These are phyloP conservation scores for Oryza brachyantha DNA, from an alignment of 176 grass and related monocot genomes.

Conservation along the genomic window DNA sequence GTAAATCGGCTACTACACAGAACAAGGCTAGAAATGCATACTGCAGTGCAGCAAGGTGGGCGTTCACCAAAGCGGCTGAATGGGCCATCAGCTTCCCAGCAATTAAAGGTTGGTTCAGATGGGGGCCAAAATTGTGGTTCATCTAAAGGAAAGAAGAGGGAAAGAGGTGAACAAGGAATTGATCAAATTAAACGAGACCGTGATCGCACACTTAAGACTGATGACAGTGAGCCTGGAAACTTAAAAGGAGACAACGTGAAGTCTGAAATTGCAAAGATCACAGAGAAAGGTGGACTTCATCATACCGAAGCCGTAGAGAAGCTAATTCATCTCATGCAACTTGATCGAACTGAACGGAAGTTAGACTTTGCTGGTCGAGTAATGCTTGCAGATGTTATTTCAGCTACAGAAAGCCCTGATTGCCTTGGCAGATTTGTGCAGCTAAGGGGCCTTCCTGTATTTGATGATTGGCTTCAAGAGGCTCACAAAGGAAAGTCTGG, in stretches of 20 bases:
- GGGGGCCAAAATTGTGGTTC: constrained; percentile 58
- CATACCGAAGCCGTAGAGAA: constrained; percentile 71
- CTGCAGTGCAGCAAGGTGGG: constrained; percentile 71
- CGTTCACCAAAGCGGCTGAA: constrained; percentile 68
- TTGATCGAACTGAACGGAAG: constrained; percentile 70
- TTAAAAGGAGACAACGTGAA: constrained; percentile 55
- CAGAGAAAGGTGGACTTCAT: constrained; percentile 70
- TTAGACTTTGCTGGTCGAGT: constrained; percentile 59
- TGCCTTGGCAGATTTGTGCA: constrained; percentile 76
- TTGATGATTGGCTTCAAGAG: constrained; percentile 93
- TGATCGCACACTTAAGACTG: constrained; percentile 52
- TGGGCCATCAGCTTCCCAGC: constrained; percentile 54
- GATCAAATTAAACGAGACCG: constrained; percentile 57
- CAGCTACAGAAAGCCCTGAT: constrained; percentile 65
- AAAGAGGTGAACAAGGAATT: constrained; percentile 58
- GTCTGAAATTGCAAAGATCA: constrained; percentile 61
- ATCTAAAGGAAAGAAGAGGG: constrained; percentile 84
- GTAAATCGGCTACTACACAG: constrained; percentile 66
- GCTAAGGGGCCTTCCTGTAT: constrained; percentile 69
- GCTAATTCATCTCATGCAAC: constrained; percentile 69
- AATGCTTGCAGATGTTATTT: constrained; percentile 74
- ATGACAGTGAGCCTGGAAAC: constrained; percentile 49
- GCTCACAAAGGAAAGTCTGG: constrained; percentile 78
- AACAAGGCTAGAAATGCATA: constrained; percentile 93
- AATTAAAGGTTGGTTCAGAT: constrained; percentile 58